Evolutionary conservation across 345 rosid genomes (phyloP).

Genomic region (Eucalyptus rudis): DNA sequence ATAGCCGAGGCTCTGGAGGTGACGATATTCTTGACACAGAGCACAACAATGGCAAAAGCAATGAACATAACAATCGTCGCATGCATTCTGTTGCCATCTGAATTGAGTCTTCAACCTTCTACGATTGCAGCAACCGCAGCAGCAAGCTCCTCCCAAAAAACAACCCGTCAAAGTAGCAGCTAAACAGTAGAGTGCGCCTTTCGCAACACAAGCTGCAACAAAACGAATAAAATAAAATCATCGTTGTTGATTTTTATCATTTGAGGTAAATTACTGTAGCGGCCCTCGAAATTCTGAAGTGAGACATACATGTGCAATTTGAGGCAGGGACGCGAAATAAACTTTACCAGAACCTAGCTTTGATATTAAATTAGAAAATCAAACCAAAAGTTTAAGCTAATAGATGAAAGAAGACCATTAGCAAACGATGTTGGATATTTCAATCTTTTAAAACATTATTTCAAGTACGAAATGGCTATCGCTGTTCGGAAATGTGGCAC

Average conservation of each 20-base stretch:
- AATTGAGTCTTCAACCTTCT: not conserved
- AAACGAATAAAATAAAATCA: not conserved
- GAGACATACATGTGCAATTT: not conserved
- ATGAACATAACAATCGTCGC: not conserved
- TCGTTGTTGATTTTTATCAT: not conserved
- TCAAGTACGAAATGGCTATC: too few species aligned
- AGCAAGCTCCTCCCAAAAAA: not conserved
- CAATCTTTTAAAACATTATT: too few species aligned
- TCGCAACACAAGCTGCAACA: not conserved
- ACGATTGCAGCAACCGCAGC: not conserved
- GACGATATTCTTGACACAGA: not conserved
- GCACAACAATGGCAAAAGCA: not conserved
- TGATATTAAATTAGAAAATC: not conserved
- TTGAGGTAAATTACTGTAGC: not conserved
- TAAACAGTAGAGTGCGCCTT: not conserved
- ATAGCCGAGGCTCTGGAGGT: not conserved
- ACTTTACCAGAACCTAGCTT: not conserved
- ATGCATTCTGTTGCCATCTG: not conserved
- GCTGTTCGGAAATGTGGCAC: too few species aligned
- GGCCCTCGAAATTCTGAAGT: not conserved
- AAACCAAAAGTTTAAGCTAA: not conserved
- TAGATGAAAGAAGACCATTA: too few species aligned
- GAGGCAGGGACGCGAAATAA: not conserved
- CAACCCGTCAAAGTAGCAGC: not conserved
- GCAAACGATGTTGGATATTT: accelerated